A percentile compares a stretch with the other conserved stretches of the same genome.
These are phyloP conservation scores for Scheffersomyces titani DNA, from an alignment of 1,139 yeast species.

Conservation along the genomic window DNA sequence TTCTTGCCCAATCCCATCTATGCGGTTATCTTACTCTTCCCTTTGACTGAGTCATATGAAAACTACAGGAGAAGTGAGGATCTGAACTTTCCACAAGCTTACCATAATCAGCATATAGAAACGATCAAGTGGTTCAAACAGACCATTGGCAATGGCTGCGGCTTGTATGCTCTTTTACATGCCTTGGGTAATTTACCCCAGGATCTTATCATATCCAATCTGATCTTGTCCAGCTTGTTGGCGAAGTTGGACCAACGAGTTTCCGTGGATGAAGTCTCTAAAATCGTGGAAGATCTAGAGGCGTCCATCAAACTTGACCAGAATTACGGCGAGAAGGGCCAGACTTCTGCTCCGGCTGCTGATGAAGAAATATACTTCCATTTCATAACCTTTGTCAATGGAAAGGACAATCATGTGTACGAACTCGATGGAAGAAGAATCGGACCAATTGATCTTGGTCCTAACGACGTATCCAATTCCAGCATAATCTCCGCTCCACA, in stretches of 20 bases:
- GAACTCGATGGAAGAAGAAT: slow-evolving; percentile 88
- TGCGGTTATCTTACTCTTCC: slow-evolving; percentile 78
- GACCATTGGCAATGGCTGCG: slow-evolving; percentile 88
- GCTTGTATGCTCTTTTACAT: slow-evolving; percentile 85
- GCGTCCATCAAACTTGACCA: slow-evolving; percentile 47
- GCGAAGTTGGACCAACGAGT: slow-evolving; percentile 6
- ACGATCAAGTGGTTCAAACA: slow-evolving; percentile 73
- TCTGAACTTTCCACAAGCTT: slow-evolving; percentile 10
- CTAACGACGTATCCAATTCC: slow-evolving; percentile 21
- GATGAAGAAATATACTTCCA: slow-evolving; percentile 68
- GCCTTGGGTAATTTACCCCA: slow-evolving; percentile 63
- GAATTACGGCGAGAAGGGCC: slow-evolving; percentile 67
- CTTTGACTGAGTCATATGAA: slow-evolving; percentile 68
- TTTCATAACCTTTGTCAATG: slow-evolving; percentile 72
- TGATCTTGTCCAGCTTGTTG: slow-evolving; percentile 28
- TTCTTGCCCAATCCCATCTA: slow-evolving; percentile 81
- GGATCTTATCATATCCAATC: slow-evolving; percentile 41
- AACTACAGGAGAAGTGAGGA: slow-evolving; percentile 42
- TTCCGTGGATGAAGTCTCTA: slow-evolving; percentile 40
- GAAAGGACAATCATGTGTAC: slow-evolving; percentile 58
- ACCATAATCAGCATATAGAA: slow-evolving; percentile 14
- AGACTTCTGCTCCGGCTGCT: slow-evolving; percentile 77
- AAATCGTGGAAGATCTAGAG: slow-evolving; percentile 58
- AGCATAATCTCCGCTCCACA: slow-evolving; percentile 58
- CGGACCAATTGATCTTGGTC: slow-evolving; percentile 74